Evolutionary conservation across 805 yeast species (phyloP).

Genomic region (Candida palmyrensis): DNA sequence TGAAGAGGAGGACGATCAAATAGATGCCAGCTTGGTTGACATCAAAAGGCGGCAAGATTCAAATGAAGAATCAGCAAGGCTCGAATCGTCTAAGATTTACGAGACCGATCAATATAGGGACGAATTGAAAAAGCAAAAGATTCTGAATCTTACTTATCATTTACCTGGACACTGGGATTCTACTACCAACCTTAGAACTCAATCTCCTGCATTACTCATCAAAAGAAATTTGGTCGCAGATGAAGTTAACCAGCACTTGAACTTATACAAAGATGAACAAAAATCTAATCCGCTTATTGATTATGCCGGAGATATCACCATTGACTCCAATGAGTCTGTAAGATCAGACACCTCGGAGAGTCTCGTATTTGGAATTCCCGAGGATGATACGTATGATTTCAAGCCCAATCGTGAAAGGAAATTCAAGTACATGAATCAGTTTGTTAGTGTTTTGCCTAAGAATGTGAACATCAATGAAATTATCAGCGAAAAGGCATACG

Average conservation of each 20-base stretch:
- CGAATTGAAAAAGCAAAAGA: slow-evolving; percentile 32
- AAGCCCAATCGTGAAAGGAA: slow-evolving; percentile 12
- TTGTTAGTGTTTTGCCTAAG: slow-evolving; percentile 28
- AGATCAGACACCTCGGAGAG: slow-evolving; percentile 9
- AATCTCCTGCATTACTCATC: slow-evolving; percentile 17
- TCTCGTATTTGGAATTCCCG: slow-evolving; percentile 9
- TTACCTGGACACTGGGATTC: slow-evolving; percentile 37
- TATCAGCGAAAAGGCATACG: slow-evolving; percentile 62
- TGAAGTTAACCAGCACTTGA: slow-evolving; percentile 25
- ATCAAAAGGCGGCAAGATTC: slow-evolving; percentile 29
- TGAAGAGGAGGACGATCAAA: slow-evolving; percentile 47
- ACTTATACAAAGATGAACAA: slow-evolving; percentile 14
- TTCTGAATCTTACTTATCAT: slow-evolving; percentile 21
- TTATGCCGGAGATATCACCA: slow-evolving; percentile 27
- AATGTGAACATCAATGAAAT: slow-evolving; percentile 30
- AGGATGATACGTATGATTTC: slow-evolving; percentile 6
- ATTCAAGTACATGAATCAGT: slow-evolving; percentile 29
- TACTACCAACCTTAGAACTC: slow-evolving; percentile 7
- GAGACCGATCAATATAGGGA: slow-evolving; percentile 23
- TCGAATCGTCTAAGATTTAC: slow-evolving; percentile 23
- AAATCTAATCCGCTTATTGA: slow-evolving; percentile 18
- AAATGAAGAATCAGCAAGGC: slow-evolving; percentile 38
- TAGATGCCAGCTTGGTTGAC: slow-evolving; percentile 19
- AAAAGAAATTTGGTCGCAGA: slow-evolving; percentile 26
- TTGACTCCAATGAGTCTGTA: slow-evolving; percentile 18